Percentiles rank a stretch among this genome's conserved stretches.
phyloP scores from a whole-genome alignment of 1,284 basidiomycete species.

The Coniferiporia weirii region DNA sequence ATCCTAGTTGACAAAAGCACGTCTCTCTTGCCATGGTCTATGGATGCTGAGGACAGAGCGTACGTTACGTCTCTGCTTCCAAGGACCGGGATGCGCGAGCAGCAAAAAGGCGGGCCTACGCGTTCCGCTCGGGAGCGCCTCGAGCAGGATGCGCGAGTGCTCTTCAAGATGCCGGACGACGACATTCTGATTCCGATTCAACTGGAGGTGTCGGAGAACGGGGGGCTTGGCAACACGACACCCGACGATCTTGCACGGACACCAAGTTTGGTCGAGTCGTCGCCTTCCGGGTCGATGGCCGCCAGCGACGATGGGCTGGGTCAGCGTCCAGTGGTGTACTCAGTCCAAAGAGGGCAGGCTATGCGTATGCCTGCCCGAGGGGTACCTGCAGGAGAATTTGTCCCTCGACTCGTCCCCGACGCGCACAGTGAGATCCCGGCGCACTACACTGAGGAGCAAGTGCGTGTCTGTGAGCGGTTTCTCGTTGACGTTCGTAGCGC shows the following conservation, averaged over 20 bases:
- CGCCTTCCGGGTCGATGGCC: too few species aligned
- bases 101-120: background rate
- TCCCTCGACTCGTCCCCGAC: background rate
- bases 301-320: too few species aligned
- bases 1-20: background rate
- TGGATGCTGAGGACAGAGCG: background rate
- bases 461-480: background rate
- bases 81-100: background rate
- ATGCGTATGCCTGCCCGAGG: too few species aligned
- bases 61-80: background rate
- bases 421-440: background rate
- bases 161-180: background rate
- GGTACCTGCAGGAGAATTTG: background rate
- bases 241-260: too few species aligned
- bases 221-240: background rate
- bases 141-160: background rate
- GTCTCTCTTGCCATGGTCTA: background rate
- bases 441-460: background rate
- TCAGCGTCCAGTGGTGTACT: too few species aligned
- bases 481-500: background rate
- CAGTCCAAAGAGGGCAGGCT: too few species aligned
- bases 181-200: background rate
- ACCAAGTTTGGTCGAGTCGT: too few species aligned
- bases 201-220: background rate
- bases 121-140: background rate